These are phyloP conservation scores for Apiospora malaysiana DNA, from an alignment of 2,329 filamentous ascomycete species.

Conservation along the genomic window DNA sequence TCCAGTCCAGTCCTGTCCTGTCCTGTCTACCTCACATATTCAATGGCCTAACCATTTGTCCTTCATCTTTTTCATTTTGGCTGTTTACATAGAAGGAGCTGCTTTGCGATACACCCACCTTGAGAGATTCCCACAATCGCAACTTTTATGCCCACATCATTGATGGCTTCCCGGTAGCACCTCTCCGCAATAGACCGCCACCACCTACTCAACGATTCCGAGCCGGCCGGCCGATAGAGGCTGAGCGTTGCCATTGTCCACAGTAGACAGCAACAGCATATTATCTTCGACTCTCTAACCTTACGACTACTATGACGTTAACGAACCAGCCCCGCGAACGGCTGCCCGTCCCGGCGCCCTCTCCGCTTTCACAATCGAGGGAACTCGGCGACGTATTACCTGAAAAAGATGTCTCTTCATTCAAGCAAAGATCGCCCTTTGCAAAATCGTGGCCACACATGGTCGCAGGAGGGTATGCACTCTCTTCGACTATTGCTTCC, in stretches of 20 bases:
- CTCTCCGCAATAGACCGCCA: neutral
- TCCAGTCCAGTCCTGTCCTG: too few relatives aligned
- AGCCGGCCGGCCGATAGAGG: neutral
- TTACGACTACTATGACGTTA: slow-evolving; percentile 29
- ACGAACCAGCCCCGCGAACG: slow-evolving; percentile 30
- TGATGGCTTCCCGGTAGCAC: slow-evolving; percentile 2
- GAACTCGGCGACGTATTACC: slow-evolving; percentile 65
- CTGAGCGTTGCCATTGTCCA: neutral
- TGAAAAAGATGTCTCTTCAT: slow-evolving; percentile 44
- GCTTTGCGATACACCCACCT: neutral
- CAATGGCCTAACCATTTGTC: slow-evolving; percentile 1
- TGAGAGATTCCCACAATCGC: neutral
- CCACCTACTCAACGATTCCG: neutral
- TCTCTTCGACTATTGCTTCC: neutral
- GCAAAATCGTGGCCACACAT: slow-evolving; percentile 91
- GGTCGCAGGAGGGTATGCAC: slow-evolving; percentile 80
- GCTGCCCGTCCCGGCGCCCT: slow-evolving; percentile 34
- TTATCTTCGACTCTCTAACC: neutral
- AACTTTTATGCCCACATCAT: neutral
- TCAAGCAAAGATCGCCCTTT: slow-evolving; percentile 54
- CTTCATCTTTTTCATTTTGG: neutral
- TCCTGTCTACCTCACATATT: neutral
- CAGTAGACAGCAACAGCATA: neutral
- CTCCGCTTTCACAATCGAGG: slow-evolving; percentile 60
- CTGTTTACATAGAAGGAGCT: neutral